A percentile compares a stretch with the other conserved stretches of the same genome.
Evolutionary conservation across 2,329 filamentous ascomycete genomes (phyloP).

Genomic region (Fusarium nelsonii): DNA sequence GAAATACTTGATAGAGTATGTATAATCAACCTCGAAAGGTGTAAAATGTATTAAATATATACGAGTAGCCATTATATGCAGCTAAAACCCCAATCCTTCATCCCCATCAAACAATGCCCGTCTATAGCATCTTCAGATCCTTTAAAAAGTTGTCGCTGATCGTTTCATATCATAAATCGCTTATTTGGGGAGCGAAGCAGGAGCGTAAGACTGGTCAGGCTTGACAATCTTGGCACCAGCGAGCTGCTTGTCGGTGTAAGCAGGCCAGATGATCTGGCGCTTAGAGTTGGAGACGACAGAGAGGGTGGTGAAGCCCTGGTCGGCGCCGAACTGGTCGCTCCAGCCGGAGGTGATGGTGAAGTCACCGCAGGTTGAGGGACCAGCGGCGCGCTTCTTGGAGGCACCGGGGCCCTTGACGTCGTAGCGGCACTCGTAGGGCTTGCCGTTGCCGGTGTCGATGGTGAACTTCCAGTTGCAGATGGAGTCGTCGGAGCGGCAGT

Average conservation of each 20-base stretch:
- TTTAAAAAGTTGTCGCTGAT: neutral
- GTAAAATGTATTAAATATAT: conserved; percentile 11
- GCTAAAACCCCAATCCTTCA: conserved; percentile 4
- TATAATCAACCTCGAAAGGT: neutral
- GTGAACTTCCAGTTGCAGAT: conserved; percentile 60
- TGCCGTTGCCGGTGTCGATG: conserved; percentile 59
- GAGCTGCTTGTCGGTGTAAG: conserved; percentile 66
- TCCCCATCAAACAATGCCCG: neutral
- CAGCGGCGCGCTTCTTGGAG: conserved; percentile 53
- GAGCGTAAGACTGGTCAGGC: conserved; percentile 63
- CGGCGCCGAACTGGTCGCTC: conserved; percentile 66
- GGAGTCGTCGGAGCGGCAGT: conserved; percentile 56
- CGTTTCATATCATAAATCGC: neutral
- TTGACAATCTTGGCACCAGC: conserved; percentile 58
- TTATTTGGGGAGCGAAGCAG: conserved; percentile 47
- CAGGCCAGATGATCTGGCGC: conserved; percentile 63
- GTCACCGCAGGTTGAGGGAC: conserved; percentile 59
- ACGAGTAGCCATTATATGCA: conserved; percentile 14
- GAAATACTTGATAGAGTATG: neutral
- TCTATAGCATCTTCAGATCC: neutral
- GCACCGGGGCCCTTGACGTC: conserved; percentile 52
- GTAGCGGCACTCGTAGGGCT: conserved; percentile 47
- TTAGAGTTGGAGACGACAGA: conserved; percentile 60
- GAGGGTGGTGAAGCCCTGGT: conserved; percentile 66
- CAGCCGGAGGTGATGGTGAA: conserved; percentile 67